Evolutionary conservation across 179 eudicot genomes (phyloP), one percentile per base, ranked within the genome.

Genomic region (Sideroxylon spinosum): DNA sequence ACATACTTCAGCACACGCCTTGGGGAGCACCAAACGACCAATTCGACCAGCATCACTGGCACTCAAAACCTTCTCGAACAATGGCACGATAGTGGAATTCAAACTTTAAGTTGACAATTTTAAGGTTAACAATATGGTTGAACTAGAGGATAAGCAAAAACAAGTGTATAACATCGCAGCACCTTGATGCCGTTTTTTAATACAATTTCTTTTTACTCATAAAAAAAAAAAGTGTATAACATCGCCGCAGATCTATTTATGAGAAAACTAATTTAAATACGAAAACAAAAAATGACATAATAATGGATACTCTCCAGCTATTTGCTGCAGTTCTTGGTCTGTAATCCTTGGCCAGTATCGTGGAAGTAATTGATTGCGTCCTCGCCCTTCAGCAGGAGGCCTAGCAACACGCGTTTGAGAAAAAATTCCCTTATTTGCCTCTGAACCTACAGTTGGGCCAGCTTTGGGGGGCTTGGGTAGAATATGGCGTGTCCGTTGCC

Each of bases 261-360:
- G 25, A 26, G 26, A 25, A 25, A 67, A 56, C 67, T 55, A 8
- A 44, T 29, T 17, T 2, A 69, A 28, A 76, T 16, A 48, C 8
- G 10, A 19, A 16, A 76, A 48, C 20, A 1, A 60, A 37, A 48
- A 29, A 37, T 22, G 26, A 10, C n/a, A 74, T 60, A 16, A 57
- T 19, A 49, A 85, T n/a, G 99, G 99, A 96, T 96, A 96, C 98
- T 91, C 97, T 89, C 98, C 98, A 74, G 95, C 85, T 75, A 96
- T 87, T 78, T 96, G 91, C 85, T 92, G 91, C 88, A 96, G 79
- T 83, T 96, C 99, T 85, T 96, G 92, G 78, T 94, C 99, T 9
- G 98, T 96, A 68, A 96, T 92, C 84, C 95, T 84, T 9, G 99
- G 99, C 98, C 98, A 96, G 78, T 94, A 94, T 59, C 99, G 91